Percentiles rank a stretch among this genome's conserved stretches.
Evolutionary conservation across 2,329 filamentous ascomycete species (phyloP).

Genomic region (Aureobasidium sp.): DNA sequence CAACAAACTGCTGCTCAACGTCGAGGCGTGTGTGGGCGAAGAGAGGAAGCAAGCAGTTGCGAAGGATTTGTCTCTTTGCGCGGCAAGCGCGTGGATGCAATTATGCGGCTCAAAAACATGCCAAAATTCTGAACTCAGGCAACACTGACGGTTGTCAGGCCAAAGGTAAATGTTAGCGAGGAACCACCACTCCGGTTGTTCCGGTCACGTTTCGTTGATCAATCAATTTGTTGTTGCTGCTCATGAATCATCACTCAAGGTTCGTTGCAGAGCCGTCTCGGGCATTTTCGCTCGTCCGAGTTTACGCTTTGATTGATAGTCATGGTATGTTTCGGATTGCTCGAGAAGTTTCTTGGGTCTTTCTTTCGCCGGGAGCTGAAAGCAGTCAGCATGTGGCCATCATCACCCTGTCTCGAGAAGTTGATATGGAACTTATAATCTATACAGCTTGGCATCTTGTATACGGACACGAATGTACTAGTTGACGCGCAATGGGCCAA

Average conservation of each 20-base stretch:
- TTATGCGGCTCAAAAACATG: neutral
- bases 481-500: neutral
- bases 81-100: neutral
- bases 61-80: neutral
- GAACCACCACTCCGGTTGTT: neutral
- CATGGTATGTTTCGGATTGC: neutral
- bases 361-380: neutral
- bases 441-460: neutral
- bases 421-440: neutral
- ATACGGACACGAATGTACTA: neutral
- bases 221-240: neutral
- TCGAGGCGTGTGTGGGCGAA: neutral
- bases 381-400: neutral
- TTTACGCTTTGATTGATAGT: no score
- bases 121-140: neutral
- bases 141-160: neutral
- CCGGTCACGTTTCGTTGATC: neutral
- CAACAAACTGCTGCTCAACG: no score
- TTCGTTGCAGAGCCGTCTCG: neutral
- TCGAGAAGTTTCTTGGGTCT: no score
- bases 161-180: neutral
- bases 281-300: neutral
- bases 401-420: neutral
- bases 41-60: neutral
- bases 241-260: neutral